Percentiles rank a stretch among this genome's conserved stretches.
These are phyloP conservation scores for Platismatia glauca DNA, from an alignment of 495 filamentous ascomycete genomes.

Conservation along the genomic window DNA sequence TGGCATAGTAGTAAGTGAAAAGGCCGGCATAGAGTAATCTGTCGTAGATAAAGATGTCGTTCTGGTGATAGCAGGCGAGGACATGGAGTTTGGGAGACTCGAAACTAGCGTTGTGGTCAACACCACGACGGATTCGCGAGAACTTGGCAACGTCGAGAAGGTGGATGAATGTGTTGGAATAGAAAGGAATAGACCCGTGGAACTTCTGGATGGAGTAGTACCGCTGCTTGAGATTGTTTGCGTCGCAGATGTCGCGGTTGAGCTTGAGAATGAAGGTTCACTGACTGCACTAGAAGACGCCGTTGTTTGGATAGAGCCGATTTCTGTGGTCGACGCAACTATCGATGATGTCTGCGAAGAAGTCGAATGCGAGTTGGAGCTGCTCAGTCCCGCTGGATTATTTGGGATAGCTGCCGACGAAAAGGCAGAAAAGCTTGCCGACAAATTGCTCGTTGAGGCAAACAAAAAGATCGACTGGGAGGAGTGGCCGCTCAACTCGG, in stretches of 20 bases:
- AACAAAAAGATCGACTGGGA: background rate
- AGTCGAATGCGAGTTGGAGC: background rate
- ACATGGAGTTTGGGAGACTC: slow-evolving; percentile 12
- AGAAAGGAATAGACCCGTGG: background rate
- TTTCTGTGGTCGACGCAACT: background rate
- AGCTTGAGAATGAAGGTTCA: background rate
- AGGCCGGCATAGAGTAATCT: background rate
- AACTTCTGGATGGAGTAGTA: background rate
- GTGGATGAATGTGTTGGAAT: background rate
- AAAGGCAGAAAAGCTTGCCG: background rate
- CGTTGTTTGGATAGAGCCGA: background rate
- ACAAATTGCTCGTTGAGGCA: background rate
- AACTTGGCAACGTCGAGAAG: background rate
- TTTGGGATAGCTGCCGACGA: background rate
- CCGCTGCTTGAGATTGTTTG: background rate
- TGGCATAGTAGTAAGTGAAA: slow-evolving; percentile 3
- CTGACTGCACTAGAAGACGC: background rate
- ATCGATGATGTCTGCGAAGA: background rate
- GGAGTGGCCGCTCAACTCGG: background rate
- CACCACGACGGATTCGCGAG: slow-evolving; percentile 1
- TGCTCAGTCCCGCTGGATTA: background rate
- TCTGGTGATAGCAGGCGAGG: slow-evolving; percentile 2
- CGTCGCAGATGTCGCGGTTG: background rate
- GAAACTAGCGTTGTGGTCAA: slow-evolving; percentile 15
- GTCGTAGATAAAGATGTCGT: background rate